Conservation (phyloP, 202 grass and related monocot species). For the Dendrocalamus latiflorus region DNA sequence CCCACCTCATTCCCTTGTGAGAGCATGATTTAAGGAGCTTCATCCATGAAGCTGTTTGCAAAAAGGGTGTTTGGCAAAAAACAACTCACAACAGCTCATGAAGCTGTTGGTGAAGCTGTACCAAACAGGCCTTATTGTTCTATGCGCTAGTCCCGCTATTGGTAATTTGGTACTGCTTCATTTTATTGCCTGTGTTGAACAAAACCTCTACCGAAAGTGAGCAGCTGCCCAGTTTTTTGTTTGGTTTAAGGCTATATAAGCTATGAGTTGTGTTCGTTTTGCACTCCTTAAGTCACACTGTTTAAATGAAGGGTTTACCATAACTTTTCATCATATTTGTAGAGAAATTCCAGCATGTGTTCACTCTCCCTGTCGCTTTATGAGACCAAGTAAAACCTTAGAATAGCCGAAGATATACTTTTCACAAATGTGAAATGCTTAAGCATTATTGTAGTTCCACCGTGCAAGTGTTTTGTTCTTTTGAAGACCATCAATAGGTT, state of each 20-base stretch:
- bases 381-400: not conserved
- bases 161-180: not conserved
- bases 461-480: no score
- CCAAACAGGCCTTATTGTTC: not conserved
- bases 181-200: not conserved
- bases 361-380: not conserved
- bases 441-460: no score
- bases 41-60: no score
- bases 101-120: no score
- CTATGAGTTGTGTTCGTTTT: not conserved
- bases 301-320: not conserved
- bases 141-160: not conserved
- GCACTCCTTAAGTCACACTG: not conserved
- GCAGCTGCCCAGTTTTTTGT: not conserved
- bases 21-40: no score
- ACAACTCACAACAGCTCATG: no score
- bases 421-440: no score
- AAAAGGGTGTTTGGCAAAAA: no score
- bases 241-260: not conserved
- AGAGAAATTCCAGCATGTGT: not conserved
- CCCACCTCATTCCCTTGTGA: no score
- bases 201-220: not conserved
- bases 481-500: not conserved
- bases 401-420: no score
- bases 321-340: not conserved